phyloP scores from a whole-genome alignment of 306 rosid genomes.

The Vigna reflexopilosa region DNA sequence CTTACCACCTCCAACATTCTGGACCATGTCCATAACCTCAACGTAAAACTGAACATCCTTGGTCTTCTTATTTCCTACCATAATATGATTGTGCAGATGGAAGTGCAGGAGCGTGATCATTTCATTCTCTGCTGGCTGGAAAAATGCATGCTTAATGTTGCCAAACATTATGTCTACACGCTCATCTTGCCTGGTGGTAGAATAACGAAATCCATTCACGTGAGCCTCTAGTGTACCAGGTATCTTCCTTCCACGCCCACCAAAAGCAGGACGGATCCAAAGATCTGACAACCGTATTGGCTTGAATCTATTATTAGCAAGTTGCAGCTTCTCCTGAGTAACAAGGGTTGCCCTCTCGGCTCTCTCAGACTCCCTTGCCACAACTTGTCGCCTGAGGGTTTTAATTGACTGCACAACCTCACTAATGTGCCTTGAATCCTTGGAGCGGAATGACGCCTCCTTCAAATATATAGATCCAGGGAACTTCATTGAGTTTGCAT shows the following conservation, averaged over 20 bases:
- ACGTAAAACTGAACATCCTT: slow-evolving; percentile 91
- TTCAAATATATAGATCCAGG: slow-evolving; percentile 84
- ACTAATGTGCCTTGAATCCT: slow-evolving; percentile 85
- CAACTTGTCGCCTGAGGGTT: slow-evolving; percentile 85
- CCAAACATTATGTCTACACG: slow-evolving; percentile 84
- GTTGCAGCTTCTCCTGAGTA: slow-evolving; percentile 92
- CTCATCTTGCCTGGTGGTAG: slow-evolving; percentile 86
- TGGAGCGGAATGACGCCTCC: slow-evolving; percentile 94
- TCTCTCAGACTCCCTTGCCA: slow-evolving; percentile 91
- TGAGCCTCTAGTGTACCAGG: slow-evolving; percentile 95
- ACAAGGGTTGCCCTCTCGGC: slow-evolving; percentile 98
- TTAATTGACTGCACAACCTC: slow-evolving; percentile 89
- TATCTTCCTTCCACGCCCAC: slow-evolving; percentile 94
- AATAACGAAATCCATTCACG: slow-evolving; percentile 86
- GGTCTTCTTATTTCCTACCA: slow-evolving; percentile 97
- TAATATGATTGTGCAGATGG: slow-evolving; percentile 92
- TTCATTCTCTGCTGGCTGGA: slow-evolving; percentile 99
- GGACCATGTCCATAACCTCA: slow-evolving; percentile 96
- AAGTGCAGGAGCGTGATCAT: slow-evolving; percentile 95
- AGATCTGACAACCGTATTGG: slow-evolving; percentile 85
- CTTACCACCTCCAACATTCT: slow-evolving; percentile 85
- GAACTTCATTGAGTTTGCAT: slow-evolving; percentile 70
- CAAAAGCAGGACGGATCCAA: slow-evolving; percentile 92
- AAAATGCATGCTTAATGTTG: slow-evolving; percentile 90
- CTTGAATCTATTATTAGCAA: slow-evolving; percentile 88